Conservation (phyloP, 2,329 filamentous ascomycete species). For the Hymenoscyphus occultus region DNA sequence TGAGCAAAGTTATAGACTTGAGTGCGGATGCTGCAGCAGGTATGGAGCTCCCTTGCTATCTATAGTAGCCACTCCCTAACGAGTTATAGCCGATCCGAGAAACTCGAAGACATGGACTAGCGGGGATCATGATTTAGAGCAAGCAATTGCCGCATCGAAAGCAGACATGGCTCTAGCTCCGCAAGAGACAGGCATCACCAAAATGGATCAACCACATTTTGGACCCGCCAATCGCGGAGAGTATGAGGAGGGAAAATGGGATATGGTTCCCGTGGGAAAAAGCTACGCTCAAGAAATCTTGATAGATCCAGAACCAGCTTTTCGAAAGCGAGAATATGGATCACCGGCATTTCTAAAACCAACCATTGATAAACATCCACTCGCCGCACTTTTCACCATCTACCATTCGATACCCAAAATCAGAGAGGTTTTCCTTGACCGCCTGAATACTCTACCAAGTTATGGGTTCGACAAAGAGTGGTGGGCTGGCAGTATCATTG, state of each 20-base stretch:
- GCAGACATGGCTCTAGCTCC: conserved; percentile 47
- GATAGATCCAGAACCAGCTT: conserved; percentile 39
- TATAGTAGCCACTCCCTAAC: background rate
- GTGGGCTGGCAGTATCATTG: conserved; percentile 58
- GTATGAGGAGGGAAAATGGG: conserved; percentile 57
- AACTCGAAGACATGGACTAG: conserved; percentile 25
- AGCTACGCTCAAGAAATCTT: conserved; percentile 33
- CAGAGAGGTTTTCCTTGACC: conserved; percentile 52
- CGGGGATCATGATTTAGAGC: conserved; percentile 53
- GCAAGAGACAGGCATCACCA: conserved; percentile 52
- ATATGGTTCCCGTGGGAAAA: conserved; percentile 49
- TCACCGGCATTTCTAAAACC: conserved; percentile 54
- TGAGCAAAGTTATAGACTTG: conserved; percentile 51
- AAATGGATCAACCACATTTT: conserved; percentile 46
- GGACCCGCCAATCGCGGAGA: conserved; percentile 56
- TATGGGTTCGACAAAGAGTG: conserved; percentile 58
- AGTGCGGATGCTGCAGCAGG: conserved; percentile 43
- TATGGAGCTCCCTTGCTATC: conserved; percentile 30
- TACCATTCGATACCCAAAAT: conserved; percentile 57
- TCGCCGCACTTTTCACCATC: conserved; percentile 57
- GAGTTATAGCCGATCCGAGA: conserved; percentile 37
- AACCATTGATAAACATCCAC: conserved; percentile 36
- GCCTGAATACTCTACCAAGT: conserved; percentile 41
- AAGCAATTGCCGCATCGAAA: conserved; percentile 55
- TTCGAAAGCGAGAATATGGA: conserved; percentile 41